Evolutionary conservation across 768 basidiomycete species (phyloP).

Genomic region (Hemileccinum impolitum): DNA sequence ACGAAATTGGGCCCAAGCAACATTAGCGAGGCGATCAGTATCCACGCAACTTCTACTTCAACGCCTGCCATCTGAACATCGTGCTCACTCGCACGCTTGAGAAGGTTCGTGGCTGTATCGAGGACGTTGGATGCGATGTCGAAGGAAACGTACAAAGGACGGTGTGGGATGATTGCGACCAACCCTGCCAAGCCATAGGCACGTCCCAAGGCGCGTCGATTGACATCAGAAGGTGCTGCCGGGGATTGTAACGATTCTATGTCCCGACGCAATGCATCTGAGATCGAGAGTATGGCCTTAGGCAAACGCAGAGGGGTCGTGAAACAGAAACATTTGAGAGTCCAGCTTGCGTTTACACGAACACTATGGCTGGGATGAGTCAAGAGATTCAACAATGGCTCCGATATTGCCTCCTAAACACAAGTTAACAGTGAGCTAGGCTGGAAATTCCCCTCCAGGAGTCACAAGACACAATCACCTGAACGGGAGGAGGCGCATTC

Average conservation of each 20-base stretch:
- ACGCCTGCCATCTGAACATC: slow-evolving; percentile 76
- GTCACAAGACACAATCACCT: slow-evolving; percentile 41
- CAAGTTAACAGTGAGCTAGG: neutral
- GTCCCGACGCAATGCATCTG: slow-evolving; percentile 83
- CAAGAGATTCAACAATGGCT: slow-evolving; percentile 81
- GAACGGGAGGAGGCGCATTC: slow-evolving; percentile 86
- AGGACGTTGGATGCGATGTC: slow-evolving; percentile 89
- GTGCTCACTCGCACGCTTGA: slow-evolving; percentile 91
- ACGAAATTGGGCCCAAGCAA: slow-evolving; percentile 92
- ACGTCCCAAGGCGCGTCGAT: slow-evolving; percentile 75
- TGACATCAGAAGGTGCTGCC: slow-evolving; percentile 65
- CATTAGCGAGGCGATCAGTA: slow-evolving; percentile 85
- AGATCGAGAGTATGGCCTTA: slow-evolving; percentile 69
- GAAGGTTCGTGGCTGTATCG: slow-evolving; percentile 83
- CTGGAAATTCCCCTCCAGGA: neutral
- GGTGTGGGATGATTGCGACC: slow-evolving; percentile 78
- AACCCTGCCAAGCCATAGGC: slow-evolving; percentile 88
- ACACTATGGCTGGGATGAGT: slow-evolving; percentile 85
- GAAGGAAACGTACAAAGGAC: slow-evolving; percentile 92
- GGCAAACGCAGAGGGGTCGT: slow-evolving; percentile 84
- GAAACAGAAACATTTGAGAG: slow-evolving; percentile 86
- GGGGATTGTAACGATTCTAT: slow-evolving; percentile 70
- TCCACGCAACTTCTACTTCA: slow-evolving; percentile 95
- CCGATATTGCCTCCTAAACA: slow-evolving; percentile 74
- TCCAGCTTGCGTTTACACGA: slow-evolving; percentile 84